Evolutionary conservation across 768 basidiomycete genomes (phyloP).

Genomic region (Neoboletus subvelutipes): DNA sequence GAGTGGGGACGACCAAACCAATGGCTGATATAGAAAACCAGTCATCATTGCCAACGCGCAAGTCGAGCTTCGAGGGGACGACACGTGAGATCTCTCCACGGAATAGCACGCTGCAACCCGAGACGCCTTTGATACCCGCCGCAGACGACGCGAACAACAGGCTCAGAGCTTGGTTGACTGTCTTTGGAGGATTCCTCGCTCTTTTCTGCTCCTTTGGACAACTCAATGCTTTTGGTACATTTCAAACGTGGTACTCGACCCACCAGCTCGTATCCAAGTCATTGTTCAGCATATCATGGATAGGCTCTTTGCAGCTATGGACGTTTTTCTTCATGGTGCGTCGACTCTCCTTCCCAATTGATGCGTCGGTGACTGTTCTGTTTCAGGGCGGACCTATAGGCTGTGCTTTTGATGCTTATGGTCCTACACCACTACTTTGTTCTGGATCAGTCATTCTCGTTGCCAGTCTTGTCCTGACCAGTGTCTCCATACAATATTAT

Average conservation of each 20-base stretch:
- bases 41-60: slow-evolving; percentile 13
- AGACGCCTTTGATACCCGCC: slow-evolving; percentile 14
- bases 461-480: slow-evolving; percentile 58
- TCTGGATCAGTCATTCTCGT: slow-evolving; percentile 49
- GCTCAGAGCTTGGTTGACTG: slow-evolving; percentile 43
- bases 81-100: slow-evolving; percentile 20
- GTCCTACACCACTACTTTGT: slow-evolving; percentile 53
- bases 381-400: slow-evolving; percentile 62
- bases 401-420: slow-evolving; percentile 56
- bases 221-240: slow-evolving; percentile 71
- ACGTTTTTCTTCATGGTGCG: slow-evolving; percentile 68
- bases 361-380: slow-evolving; percentile 1
- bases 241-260: slow-evolving; percentile 62
- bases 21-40: slow-evolving; percentile 36
- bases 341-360: background rate
- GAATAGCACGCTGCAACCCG: slow-evolving; percentile 24
- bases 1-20: slow-evolving; percentile 7
- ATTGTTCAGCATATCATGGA: slow-evolving; percentile 65
- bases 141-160: slow-evolving; percentile 7
- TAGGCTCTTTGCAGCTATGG: slow-evolving; percentile 68
- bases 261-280: slow-evolving; percentile 55
- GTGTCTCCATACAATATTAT: slow-evolving; percentile 55
- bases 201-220: slow-evolving; percentile 72
- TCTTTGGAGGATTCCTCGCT: slow-evolving; percentile 64
- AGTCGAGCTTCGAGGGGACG: slow-evolving; percentile 25